Evolutionary conservation across 2,329 filamentous ascomycete species (phyloP).

Genomic region (Aspergillus novoparasiticus): DNA sequence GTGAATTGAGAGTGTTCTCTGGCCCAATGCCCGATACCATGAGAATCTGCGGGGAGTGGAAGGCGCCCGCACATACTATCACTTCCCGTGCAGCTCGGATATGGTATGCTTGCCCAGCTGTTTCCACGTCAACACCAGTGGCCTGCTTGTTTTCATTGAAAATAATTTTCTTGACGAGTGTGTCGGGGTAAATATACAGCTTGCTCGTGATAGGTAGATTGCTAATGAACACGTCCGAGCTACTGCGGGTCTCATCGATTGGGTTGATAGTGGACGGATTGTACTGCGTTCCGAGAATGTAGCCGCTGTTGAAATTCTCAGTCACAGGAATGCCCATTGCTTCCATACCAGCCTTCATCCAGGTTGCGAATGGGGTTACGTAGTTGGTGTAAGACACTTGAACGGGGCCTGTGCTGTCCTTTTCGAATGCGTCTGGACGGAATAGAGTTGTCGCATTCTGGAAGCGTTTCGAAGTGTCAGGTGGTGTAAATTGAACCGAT

Average conservation of each 20-base stretch:
- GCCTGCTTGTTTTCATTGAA: not conserved
- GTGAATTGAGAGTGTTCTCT: not conserved
- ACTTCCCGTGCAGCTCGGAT: slow-evolving; percentile 5
- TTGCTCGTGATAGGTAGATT: not conserved
- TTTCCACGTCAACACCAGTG: not conserved
- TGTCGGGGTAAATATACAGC: not conserved
- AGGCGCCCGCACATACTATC: slow-evolving; percentile 9
- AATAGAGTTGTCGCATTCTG: slow-evolving; percentile 12
- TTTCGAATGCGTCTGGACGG: slow-evolving; percentile 18
- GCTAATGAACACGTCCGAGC: slow-evolving; percentile 10
- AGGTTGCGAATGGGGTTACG: slow-evolving; percentile 27
- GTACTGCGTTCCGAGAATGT: slow-evolving; percentile 20
- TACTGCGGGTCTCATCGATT: slow-evolving; percentile 11
- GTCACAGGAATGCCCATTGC: slow-evolving; percentile 27
- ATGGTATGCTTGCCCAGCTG: not conserved
- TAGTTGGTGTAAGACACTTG: slow-evolving; percentile 33
- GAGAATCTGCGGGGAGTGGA: slow-evolving; percentile 23
- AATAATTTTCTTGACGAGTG: not conserved
- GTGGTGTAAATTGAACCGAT: slow-evolving; percentile 26
- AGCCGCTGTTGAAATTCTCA: slow-evolving; percentile 28
- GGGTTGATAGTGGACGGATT: slow-evolving; percentile 33
- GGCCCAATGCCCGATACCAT: slow-evolving; percentile 25
- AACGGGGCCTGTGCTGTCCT: slow-evolving; percentile 26
- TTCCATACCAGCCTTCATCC: slow-evolving; percentile 25
- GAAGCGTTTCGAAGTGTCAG: slow-evolving; percentile 23